phyloP scores from a whole-genome alignment of 306 rosid genomes.

The Inga oerstediana region DNA sequence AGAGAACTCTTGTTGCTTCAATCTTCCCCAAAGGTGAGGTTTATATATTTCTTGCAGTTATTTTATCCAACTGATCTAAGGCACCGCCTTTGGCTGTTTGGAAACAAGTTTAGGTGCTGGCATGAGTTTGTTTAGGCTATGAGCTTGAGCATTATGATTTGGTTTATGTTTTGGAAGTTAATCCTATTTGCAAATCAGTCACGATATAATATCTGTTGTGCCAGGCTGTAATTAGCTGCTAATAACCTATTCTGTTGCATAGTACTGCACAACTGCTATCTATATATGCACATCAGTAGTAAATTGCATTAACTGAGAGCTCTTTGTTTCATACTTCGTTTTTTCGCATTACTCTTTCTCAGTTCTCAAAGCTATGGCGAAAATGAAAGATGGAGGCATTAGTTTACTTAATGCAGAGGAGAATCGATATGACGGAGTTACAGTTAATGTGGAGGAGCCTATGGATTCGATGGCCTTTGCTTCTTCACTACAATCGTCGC shows the following conservation, averaged over 20 bases:
- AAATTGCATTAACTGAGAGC: no score
- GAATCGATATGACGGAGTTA: constrained; percentile 72
- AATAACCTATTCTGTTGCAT: no score
- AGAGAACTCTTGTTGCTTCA: constrained; percentile 18
- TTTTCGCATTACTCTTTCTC: no score
- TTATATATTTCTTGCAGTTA: background rate
- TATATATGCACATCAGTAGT: no score
- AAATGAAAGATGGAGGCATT: constrained; percentile 31
- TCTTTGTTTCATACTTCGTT: no score
- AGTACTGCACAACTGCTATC: no score
- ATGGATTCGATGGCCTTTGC: constrained; percentile 57
- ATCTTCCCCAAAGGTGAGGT: constrained; percentile 29
- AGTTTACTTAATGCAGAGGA: constrained; percentile 44
- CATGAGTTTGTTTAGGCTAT: background rate
- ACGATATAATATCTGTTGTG: no score
- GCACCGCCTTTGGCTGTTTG: background rate
- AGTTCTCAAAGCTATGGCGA: background rate
- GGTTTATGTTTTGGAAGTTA: background rate
- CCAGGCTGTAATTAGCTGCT: no score
- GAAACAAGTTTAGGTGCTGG: background rate
- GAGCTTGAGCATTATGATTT: background rate
- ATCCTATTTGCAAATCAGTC: background rate
- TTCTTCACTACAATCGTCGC: constrained; percentile 54
- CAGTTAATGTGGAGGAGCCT: constrained; percentile 51
- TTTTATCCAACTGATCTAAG: background rate